Evolutionary conservation across 768 basidiomycete species (phyloP).

Genomic region (Russula vinacea): DNA sequence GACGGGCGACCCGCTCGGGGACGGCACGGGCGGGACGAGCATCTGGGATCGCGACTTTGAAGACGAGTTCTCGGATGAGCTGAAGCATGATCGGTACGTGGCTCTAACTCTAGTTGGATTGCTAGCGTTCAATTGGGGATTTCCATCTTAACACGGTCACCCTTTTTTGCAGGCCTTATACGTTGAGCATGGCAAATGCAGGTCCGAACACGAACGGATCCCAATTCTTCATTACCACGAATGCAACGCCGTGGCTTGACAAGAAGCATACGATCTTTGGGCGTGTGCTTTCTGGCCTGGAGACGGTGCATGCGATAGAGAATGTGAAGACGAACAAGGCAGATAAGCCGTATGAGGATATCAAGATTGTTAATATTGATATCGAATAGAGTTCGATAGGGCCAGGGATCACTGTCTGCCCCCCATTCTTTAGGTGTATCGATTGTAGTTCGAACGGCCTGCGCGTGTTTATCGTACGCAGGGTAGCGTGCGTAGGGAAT

Average conservation of each 20-base stretch:
- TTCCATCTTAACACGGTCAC: background rate
- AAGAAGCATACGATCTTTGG: conserved; percentile 93
- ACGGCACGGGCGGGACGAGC: conserved; percentile 87
- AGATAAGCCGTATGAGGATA: conserved; percentile 91
- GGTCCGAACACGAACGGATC: conserved; percentile 90
- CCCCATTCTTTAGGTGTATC: background rate
- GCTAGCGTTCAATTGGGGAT: background rate
- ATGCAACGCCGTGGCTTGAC: conserved; percentile 90
- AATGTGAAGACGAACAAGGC: conserved; percentile 80
- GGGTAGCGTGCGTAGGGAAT: background rate
- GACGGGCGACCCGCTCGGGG: conserved; percentile 92
- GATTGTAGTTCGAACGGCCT: background rate
- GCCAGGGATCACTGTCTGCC: background rate
- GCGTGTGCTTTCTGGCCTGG: conserved; percentile 78
- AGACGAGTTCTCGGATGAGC: conserved; percentile 86
- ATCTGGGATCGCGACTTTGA: conserved; percentile 91
- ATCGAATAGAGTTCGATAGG: conserved; percentile 50
- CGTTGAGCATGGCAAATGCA: conserved; percentile 92
- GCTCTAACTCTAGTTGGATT: background rate
- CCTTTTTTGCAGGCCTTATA: conserved; percentile 68
- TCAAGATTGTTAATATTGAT: conserved; percentile 81
- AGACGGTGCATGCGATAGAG: conserved; percentile 89
- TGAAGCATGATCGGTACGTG: conserved; percentile 84
- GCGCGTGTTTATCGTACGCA: background rate
- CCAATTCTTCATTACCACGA: conserved; percentile 98